These are phyloP conservation scores for Tylopilus felleus DNA, from an alignment of 768 basidiomycete genomes.

Conservation along the genomic window DNA sequence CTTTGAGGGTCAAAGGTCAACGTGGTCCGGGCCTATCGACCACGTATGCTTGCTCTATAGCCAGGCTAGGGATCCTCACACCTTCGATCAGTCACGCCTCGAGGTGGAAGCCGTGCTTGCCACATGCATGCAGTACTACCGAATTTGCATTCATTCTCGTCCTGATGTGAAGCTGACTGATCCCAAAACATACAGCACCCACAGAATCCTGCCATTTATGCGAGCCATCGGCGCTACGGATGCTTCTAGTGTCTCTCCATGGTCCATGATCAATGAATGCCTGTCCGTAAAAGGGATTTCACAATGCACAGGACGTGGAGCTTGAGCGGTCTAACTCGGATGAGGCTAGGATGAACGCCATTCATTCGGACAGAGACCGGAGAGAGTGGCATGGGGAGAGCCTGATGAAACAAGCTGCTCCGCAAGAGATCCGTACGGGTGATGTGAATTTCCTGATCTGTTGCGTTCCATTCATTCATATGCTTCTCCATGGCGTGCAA, in stretches of 20 bases:
- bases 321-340: conserved; percentile 22
- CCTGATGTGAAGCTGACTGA: conserved; percentile 20
- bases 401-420: conserved; percentile 14
- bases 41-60: background rate
- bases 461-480: conserved; percentile 22
- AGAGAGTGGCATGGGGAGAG: conserved; percentile 10
- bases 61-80: conserved; percentile 30
- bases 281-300: conserved; percentile 13
- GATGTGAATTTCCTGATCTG: conserved; percentile 13
- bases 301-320: conserved; percentile 31
- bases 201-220: conserved; percentile 23
- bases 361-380: conserved; percentile 15
- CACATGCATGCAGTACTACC: conserved; percentile 30
- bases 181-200: conserved; percentile 19
- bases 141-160: conserved; percentile 32
- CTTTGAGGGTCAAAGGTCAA: conserved; percentile 14
- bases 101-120: conserved; percentile 32
- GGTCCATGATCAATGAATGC: conserved; percentile 16
- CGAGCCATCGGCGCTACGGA: conserved; percentile 20
- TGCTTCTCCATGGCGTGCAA: conserved; percentile 19
- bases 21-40: conserved; percentile 20
- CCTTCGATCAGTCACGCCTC: conserved; percentile 35
- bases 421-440: conserved; percentile 15
- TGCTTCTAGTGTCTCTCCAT: conserved; percentile 15
- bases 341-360: conserved; percentile 16